Conservation (phyloP, 116 monocot species). For the Phalaenopsis hybrid region DNA sequence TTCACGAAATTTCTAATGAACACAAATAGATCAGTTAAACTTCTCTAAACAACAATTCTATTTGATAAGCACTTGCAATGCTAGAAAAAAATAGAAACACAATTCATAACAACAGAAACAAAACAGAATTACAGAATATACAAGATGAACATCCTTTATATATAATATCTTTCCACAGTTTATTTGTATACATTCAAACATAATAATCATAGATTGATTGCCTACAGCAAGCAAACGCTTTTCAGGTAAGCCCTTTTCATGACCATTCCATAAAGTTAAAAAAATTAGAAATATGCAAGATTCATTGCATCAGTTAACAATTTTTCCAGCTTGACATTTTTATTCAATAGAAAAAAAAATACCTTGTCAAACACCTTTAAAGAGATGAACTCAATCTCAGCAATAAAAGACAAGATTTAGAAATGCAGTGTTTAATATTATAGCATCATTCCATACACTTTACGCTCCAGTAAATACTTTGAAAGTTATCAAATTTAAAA, state of each 20-base stretch:
- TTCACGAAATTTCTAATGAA: conserved; percentile 76
- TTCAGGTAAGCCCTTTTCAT: neutral
- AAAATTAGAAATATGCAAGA: neutral
- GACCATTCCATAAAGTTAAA: neutral
- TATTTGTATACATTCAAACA: neutral
- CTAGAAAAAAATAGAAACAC: neutral
- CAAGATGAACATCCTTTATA: neutral
- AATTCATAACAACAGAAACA: neutral
- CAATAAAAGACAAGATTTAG: neutral
- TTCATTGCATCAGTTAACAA: neutral
- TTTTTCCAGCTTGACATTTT: neutral
- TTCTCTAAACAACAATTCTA: neutral
- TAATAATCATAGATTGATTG: neutral
- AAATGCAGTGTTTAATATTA: neutral
- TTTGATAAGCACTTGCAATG: neutral
- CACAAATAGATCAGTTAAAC: conserved; percentile 1
- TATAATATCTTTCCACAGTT: neutral
- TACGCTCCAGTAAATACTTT: neutral
- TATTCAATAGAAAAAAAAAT: neutral
- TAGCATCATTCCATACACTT: neutral
- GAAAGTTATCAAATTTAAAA: neutral
- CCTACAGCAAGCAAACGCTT: neutral
- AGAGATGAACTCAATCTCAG: neutral
- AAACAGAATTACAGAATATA: neutral
- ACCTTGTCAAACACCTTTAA: neutral